phyloP scores from a whole-genome alignment of 2,329 filamentous ascomycete species.

The Botrytis pseudocinerea region DNA sequence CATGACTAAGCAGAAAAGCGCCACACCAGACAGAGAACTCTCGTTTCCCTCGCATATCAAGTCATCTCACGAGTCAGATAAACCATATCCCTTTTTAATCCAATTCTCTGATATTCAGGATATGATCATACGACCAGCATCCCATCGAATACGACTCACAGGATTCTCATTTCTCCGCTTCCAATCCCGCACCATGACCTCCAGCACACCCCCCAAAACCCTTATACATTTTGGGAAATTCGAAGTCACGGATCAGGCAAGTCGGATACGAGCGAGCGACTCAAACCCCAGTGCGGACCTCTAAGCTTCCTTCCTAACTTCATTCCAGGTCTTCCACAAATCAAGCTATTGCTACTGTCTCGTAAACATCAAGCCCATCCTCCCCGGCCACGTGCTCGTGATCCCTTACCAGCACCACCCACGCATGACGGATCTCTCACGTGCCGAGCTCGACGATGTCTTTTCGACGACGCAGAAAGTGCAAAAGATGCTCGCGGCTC shows the following conservation, averaged over 20 bases:
- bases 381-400: slow-evolving; percentile 90
- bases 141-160: not conserved
- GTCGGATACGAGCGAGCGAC: not conserved
- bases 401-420: slow-evolving; percentile 70
- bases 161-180: not conserved
- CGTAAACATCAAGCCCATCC: slow-evolving; percentile 92
- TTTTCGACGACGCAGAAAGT: slow-evolving; percentile 85
- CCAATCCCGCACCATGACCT: slow-evolving; percentile 11
- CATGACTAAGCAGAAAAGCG: slow-evolving; percentile 2
- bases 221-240: slow-evolving; percentile 72
- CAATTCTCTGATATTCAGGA: not conserved
- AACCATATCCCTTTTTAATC: not conserved
- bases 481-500: slow-evolving; percentile 68
- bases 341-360: slow-evolving; percentile 81
- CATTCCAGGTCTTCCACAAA: slow-evolving; percentile 75
- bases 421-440: slow-evolving; percentile 54
- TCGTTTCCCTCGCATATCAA: not conserved
- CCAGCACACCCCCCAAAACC: slow-evolving; percentile 32
- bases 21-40: not conserved
- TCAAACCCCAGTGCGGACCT: not conserved
- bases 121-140: not conserved
- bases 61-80: not conserved
- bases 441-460: slow-evolving; percentile 61
- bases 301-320: not conserved
- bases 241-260: slow-evolving; percentile 72